Percentiles rank a stretch among this genome's conserved stretches.
phyloP scores from a whole-genome alignment of 2,329 filamentous ascomycete genomes.

The Capronia americana region DNA sequence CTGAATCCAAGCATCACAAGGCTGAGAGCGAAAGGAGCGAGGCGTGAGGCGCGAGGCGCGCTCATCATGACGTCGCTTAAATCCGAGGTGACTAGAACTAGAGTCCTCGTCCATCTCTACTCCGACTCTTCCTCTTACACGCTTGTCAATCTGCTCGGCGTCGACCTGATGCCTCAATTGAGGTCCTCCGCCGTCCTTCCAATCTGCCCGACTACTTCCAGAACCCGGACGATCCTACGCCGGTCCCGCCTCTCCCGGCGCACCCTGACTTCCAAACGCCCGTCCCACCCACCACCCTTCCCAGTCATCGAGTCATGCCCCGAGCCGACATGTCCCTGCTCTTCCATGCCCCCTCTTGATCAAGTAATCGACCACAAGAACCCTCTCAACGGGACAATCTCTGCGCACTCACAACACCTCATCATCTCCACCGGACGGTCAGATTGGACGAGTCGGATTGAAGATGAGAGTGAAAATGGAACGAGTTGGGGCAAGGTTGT shows the following conservation, averaged over 20 bases:
- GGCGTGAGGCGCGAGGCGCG: background rate
- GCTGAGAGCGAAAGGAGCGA: constrained; percentile 7
- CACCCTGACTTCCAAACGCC: constrained; percentile 9
- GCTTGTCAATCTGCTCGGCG: background rate
- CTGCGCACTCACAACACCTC: constrained; percentile 79
- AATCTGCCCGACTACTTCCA: constrained; percentile 1
- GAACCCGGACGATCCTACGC: background rate
- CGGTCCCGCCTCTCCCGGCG: constrained; percentile 12
- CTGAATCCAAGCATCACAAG: background rate
- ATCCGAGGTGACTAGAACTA: background rate
- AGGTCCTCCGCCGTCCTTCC: constrained; percentile 16
- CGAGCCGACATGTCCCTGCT: constrained; percentile 75
- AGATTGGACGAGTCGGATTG: constrained; percentile 85
- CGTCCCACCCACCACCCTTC: constrained; percentile 47
- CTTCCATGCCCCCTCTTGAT: constrained; percentile 68
- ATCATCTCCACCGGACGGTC: constrained; percentile 79
- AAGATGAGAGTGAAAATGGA: constrained; percentile 69
- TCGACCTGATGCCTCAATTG: constrained; percentile 29
- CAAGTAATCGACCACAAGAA: constrained; percentile 76
- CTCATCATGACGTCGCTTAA: constrained; percentile 1
- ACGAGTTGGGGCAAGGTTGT: constrained; percentile 56
- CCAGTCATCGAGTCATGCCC: constrained; percentile 68
- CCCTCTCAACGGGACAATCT: constrained; percentile 76
- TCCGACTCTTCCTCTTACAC: background rate
- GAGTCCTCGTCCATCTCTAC: background rate